Conservation (phyloP, 1,284 basidiomycete species). For the Rhizopogon hawkerae region DNA sequence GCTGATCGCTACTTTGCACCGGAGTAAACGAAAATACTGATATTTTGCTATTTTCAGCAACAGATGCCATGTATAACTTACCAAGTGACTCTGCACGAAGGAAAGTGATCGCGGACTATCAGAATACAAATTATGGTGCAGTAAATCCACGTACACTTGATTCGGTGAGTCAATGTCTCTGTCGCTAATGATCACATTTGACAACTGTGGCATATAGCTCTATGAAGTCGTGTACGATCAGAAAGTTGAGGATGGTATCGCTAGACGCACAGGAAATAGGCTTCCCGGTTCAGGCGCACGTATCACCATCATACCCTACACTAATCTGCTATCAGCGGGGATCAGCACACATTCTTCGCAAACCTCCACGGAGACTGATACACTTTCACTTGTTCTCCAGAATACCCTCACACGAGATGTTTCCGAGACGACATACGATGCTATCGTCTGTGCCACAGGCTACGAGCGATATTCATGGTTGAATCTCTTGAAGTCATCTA, state of each 20-base stretch:
- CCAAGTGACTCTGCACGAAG: conserved; percentile 19
- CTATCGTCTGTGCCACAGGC: conserved; percentile 49
- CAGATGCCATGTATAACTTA: not conserved
- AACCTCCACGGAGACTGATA: not conserved
- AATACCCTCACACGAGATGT: conserved; percentile 29
- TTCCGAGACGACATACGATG: conserved; percentile 36
- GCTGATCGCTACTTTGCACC: conserved; percentile 6
- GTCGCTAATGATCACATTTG: not conserved
- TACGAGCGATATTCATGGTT: conserved; percentile 46
- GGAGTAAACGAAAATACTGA: not conserved
- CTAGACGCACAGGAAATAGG: conserved; percentile 23
- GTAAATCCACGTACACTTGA: conserved; percentile 44
- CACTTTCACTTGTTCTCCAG: conserved; percentile 32
- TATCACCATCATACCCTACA: conserved; percentile 34
- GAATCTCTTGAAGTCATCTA: conserved; percentile 36
- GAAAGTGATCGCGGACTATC: conserved; percentile 37
- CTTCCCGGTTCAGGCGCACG: conserved; percentile 18
- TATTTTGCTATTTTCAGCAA: conserved; percentile 20
- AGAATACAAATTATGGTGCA: conserved; percentile 49
- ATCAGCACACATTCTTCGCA: not conserved
- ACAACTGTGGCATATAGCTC: conserved; percentile 26
- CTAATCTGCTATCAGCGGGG: conserved; percentile 32
- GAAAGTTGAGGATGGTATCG: conserved; percentile 38
- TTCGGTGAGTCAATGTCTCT: conserved; percentile 25
- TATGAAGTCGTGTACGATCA: conserved; percentile 51